Conservation (phyloP, 306 rosid species). For the Dalbergia cultrata region DNA sequence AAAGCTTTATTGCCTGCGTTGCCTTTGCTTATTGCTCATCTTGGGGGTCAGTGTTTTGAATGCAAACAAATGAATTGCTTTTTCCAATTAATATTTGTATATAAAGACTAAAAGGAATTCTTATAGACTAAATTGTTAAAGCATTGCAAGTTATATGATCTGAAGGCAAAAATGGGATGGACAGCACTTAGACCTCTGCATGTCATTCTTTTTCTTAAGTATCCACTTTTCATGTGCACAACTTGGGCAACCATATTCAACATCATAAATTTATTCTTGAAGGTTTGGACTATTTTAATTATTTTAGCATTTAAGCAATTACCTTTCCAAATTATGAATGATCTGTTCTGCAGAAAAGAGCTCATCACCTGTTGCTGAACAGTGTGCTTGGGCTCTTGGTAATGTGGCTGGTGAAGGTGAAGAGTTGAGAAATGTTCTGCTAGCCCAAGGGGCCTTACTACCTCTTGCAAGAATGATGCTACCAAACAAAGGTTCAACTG, state of each 20-base stretch:
- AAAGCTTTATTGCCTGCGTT: slow-evolving; percentile 88
- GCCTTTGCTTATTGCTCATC: slow-evolving; percentile 93
- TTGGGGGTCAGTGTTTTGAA: slow-evolving; percentile 79
- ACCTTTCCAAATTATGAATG: slow-evolving; percentile 41
- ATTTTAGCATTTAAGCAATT: slow-evolving; percentile 39
- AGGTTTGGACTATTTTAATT: slow-evolving; percentile 39
- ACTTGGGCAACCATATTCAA: slow-evolving; percentile 17
- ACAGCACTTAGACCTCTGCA: slow-evolving; percentile 33
- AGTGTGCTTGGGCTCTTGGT: slow-evolving; percentile 97
- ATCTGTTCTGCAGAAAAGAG: slow-evolving; percentile 74
- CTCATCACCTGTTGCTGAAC: slow-evolving; percentile 89
- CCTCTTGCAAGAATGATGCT: slow-evolving; percentile 97
- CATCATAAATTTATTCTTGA: slow-evolving; percentile 30
- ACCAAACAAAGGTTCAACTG: slow-evolving; percentile 86
- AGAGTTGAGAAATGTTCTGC: slow-evolving; percentile 84
- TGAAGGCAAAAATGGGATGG: slow-evolving; percentile 32
- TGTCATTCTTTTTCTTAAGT: slow-evolving; percentile 22
- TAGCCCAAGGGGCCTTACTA: slow-evolving; percentile 85
- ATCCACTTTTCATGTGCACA: slow-evolving; percentile 12
- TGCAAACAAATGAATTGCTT: slow-evolving; percentile 16
- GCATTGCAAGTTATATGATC: slow-evolving; percentile 35
- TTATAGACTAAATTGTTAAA: slow-evolving; percentile 15
- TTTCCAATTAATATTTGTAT: slow-evolving; percentile 10
- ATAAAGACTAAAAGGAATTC: slow-evolving; percentile 35
- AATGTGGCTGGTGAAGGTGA: slow-evolving; percentile 98